Base-by-base conservation (phyloP, 148 eudicot genomes). In the Chenopodium berlandieri region DNA sequence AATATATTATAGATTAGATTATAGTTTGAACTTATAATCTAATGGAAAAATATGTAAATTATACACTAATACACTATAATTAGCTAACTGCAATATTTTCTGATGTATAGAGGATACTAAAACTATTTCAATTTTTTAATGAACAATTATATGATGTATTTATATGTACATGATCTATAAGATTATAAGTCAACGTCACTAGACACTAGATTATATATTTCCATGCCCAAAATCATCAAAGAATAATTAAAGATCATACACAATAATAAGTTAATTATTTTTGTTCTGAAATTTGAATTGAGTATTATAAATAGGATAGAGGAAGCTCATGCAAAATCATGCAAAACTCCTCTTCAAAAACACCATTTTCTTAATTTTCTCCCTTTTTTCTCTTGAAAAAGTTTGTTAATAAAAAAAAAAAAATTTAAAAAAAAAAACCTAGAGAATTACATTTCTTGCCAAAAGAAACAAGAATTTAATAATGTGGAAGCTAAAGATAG, bases 401-500 rank as follows among this genome's bases (percentile, higher is more conserved):
- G 32, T 31, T 31, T 31, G 1, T 31, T 31, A 46, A 72, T 0
- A 9, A 27, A 27, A 27, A 46, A 72, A 1, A 9, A 19, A 19
- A 40, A 6, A 34, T 23, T 23, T 23, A n/a, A 34, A 34, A 34
- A 37, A 37, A 37, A 37, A 37, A 37, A 37, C 0, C 44, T 37
- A 37, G 7, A 37, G 44, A 37, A 37, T 6, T 6, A 40, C 5
- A 40, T 0, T 40, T 40, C 44, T 40, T 40, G 44, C 44, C 44
- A 6, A 40, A 40, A 40, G 44, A 40, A 40, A 40, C 44, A 40
- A 40, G 44, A 40, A 40, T 40, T 0, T 40, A 56, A 71, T 5
- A 11, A 91, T 91, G 92, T 91, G 94, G 94, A 91, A 84, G 82
- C 50, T 91, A 56, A 88, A 85, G 86, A 79, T 89, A 50, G 90